Evolutionary conservation across 2,329 filamentous ascomycete species (phyloP), one percentile per base, ranked within the genome.

Genomic region (Phoma herbarum): DNA sequence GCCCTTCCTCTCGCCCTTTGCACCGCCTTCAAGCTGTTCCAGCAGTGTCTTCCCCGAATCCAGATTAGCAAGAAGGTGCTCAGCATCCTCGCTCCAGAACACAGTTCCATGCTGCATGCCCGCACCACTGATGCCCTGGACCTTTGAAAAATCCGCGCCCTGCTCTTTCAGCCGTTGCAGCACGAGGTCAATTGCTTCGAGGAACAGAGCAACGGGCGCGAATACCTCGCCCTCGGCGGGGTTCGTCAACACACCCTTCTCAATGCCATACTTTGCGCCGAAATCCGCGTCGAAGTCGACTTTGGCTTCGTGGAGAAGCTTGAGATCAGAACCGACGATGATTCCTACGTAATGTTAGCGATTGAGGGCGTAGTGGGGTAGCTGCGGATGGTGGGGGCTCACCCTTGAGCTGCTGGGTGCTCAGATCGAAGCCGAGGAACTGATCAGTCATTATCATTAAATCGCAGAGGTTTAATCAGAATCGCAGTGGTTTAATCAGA

Each of bases 31-130:
- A 25, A 98, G 81, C 79, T 96, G 93, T 60, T 90, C 87, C 48
- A 90, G 84, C 45, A 98, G 80, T 0, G 84, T 79, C 73, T 85
- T 85, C 20, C 78, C 78, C 2, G 84, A 74, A 65, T 91, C 83
- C 42, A 98, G 80, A 12, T 71, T 80, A 4, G 75, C 79, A 42
- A 98, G 83, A 42, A 90, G 72, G 8, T 77, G 71, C 73, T 91
- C 90, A 6, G 91, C 93, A 56, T 88, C 80, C 43, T 81, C 76
- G 58, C 86, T 90, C 94, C 94, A 98, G 80, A 95, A 98, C 26
- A 98, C 93, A 75, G 94, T 98, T 31, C 95, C 95, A 78, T 98
- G 95, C 82, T 99, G 95, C 85, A 98, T 96, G 53, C 95, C 93
- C 16, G 94, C 93, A 62, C 93, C 95, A 71, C 91, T 94, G 67